These are phyloP conservation scores for Centrapalus pauciflorus DNA, from an alignment of 129 eudicot species.

Conservation along the genomic window DNA sequence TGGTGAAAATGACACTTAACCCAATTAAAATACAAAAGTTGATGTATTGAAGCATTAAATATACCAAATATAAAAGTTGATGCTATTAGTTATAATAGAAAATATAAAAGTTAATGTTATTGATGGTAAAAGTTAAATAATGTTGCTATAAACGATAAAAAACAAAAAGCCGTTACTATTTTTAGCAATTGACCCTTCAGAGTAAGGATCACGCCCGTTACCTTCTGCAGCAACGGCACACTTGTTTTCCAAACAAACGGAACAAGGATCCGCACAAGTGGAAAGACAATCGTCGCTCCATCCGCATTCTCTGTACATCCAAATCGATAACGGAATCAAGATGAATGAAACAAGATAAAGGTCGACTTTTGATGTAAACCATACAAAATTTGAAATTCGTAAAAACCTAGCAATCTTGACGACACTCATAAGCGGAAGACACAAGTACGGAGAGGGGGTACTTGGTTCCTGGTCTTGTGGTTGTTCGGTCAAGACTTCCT, in stretches of 20 bases:
- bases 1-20: no score
- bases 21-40: no score
- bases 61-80: no score
- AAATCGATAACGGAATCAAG: not conserved
- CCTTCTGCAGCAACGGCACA: conserved; percentile 94
- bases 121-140: no score
- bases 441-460: conserved; percentile 66
- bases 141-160: no score
- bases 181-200: not conserved
- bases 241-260: conserved; percentile 82
- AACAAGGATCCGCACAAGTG: conserved; percentile 72
- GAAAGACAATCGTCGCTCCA: conserved; percentile 50
- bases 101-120: no score
- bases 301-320: conserved; percentile 70
- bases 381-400: not conserved
- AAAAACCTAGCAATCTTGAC: conserved; percentile 65
- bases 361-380: not conserved
- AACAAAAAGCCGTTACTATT: no score
- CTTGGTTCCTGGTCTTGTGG: conserved; percentile 30
- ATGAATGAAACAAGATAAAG: not conserved
- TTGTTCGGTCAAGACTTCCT: conserved; percentile 44
- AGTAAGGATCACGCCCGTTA: no score
- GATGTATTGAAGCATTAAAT: no score
- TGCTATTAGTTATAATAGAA: no score
- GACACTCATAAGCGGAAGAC: conserved; percentile 92